Conservation (phyloP, 1,284 basidiomycete genomes). For the Ustilago crameri region DNA sequence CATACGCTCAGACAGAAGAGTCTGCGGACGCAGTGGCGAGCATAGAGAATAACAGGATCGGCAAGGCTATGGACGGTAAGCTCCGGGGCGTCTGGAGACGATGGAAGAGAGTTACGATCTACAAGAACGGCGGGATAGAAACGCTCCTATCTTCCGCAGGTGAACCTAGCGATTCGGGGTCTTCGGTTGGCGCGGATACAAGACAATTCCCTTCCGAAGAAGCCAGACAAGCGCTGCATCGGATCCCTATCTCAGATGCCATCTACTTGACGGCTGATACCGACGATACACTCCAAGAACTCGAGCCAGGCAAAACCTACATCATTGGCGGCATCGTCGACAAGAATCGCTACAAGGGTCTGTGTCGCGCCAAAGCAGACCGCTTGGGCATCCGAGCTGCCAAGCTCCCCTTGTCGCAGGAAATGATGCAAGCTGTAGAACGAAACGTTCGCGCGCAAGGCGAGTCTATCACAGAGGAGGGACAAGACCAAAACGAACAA, state of each 20-base stretch:
- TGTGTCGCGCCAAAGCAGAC: slow-evolving; percentile 88
- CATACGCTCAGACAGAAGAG: not conserved
- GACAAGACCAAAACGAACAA: slow-evolving; percentile 5
- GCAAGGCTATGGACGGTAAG: slow-evolving; percentile 78
- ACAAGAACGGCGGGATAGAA: slow-evolving; percentile 72
- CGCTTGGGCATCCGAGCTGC: slow-evolving; percentile 82
- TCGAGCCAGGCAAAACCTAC: slow-evolving; percentile 87
- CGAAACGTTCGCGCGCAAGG: slow-evolving; percentile 23
- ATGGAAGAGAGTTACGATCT: slow-evolving; percentile 86
- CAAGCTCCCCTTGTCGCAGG: slow-evolving; percentile 81
- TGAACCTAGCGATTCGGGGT: not conserved
- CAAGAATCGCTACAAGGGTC: slow-evolving; percentile 88
- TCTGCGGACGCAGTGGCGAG: slow-evolving; percentile 4
- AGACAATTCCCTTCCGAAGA: slow-evolving; percentile 15
- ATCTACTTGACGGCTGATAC: slow-evolving; percentile 97
- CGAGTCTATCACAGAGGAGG: slow-evolving; percentile 24
- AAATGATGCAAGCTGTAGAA: slow-evolving; percentile 72
- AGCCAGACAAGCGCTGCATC: slow-evolving; percentile 16
- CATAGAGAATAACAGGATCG: slow-evolving; percentile 74
- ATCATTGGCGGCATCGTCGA: slow-evolving; percentile 97
- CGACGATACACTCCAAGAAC: slow-evolving; percentile 80
- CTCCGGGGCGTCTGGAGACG: slow-evolving; percentile 78
- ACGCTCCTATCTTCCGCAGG: slow-evolving; percentile 14
- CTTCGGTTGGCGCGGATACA: not conserved
- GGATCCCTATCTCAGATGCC: slow-evolving; percentile 70